A percentile compares a stretch with the other conserved stretches of the same genome.
Conservation (phyloP, 2,329 filamentous ascomycete species). For the Fusarium hainanense region DNA sequence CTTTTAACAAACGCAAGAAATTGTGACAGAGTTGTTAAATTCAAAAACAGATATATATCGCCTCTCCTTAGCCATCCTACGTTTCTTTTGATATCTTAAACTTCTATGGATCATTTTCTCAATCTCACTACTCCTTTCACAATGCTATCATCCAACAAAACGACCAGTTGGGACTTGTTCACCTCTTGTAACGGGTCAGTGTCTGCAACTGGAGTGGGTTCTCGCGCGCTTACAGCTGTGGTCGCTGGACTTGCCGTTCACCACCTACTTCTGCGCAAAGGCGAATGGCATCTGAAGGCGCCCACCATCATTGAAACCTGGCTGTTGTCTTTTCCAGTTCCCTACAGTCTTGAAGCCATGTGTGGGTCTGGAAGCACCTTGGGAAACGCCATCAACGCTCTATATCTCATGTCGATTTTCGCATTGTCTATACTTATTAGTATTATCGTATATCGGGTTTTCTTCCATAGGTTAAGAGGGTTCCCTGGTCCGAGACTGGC, state of each 20-base stretch:
- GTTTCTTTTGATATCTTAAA: too few relatives aligned
- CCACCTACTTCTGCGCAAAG: not conserved
- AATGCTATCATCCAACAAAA: rapidly evolving
- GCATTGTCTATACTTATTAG: not conserved
- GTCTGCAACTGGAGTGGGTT: too few relatives aligned
- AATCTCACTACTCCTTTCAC: rapidly evolving
- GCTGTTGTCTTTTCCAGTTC: not conserved
- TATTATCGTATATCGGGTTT: not conserved
- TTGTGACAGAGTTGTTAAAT: rapidly evolving
- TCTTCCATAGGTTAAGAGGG: rapidly evolving
- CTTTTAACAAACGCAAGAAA: not conserved
- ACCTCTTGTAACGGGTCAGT: too few relatives aligned
- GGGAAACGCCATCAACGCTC: not conserved
- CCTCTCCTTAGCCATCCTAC: too few relatives aligned
- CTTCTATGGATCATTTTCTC: rapidly evolving
- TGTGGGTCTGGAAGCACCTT: rapidly evolving
- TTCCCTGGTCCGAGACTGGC: not conserved
- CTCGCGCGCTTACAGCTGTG: rapidly evolving
- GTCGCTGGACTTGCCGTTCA: not conserved
- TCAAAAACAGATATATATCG: too few relatives aligned
- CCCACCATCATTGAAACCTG: not conserved
- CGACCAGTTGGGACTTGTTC: rapidly evolving
- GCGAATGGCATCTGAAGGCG: not conserved
- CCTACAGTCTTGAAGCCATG: not conserved
- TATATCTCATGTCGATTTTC: rapidly evolving